A percentile compares a stretch with the other conserved stretches of the same genome.
Conservation (phyloP, 495 filamentous ascomycete genomes). For the Neurospora sp. region DNA sequence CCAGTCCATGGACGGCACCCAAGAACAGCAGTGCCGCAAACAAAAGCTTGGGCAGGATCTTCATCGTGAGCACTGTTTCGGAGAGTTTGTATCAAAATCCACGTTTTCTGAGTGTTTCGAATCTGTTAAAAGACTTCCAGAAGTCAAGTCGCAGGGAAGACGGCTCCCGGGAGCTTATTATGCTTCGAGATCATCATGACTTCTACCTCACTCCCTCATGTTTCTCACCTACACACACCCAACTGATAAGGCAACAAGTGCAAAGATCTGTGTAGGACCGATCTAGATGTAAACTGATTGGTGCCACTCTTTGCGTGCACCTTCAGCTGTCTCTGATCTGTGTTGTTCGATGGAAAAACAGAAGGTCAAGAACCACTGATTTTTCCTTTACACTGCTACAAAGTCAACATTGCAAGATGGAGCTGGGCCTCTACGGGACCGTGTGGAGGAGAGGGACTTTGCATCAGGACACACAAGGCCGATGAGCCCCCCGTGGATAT, state of each 20-base stretch:
- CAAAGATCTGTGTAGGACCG: not conserved
- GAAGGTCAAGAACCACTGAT: not conserved
- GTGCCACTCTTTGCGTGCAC: not conserved
- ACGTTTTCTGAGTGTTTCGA: not conserved
- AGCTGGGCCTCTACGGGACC: not conserved
- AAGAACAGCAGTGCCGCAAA: not conserved
- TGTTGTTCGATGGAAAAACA: not conserved
- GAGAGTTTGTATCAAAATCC: not conserved
- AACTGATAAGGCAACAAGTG: not conserved
- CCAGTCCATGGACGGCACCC: not conserved
- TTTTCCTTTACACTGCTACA: not conserved
- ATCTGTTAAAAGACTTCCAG: not conserved
- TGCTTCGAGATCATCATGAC: not conserved
- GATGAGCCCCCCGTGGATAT: not conserved
- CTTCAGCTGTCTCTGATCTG: not conserved
- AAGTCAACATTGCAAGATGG: not conserved
- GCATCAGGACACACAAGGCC: not conserved
- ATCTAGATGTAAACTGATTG: not conserved
- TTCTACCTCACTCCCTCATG: not conserved
- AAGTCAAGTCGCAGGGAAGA: not conserved
- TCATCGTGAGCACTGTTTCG: not conserved
- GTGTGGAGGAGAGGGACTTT: not conserved
- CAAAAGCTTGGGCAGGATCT: not conserved
- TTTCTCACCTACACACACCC: not conserved
- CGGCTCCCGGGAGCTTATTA: not conserved